A percentile compares a stretch with the other conserved stretches of the same genome.
Evolutionary conservation across 2,329 filamentous ascomycete species (phyloP).

Genomic region (Penicillium sp.): DNA sequence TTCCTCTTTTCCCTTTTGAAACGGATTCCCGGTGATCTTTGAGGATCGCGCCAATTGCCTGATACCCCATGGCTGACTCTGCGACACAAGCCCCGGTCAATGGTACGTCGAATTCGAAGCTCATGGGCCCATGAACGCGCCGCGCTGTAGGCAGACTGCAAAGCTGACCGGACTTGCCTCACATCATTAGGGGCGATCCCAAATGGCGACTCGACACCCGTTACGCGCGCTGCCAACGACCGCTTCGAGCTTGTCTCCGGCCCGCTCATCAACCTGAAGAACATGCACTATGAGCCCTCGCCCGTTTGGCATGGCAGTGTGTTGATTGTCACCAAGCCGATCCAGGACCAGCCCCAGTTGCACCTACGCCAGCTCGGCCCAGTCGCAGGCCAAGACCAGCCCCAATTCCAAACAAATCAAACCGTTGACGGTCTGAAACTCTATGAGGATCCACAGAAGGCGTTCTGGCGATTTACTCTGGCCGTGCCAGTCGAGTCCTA

Average conservation of each 20-base stretch:
- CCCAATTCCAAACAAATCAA: constrained; percentile 19
- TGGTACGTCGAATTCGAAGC: constrained; percentile 14
- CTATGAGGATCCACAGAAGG: constrained; percentile 58
- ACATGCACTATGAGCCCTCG: constrained; percentile 40
- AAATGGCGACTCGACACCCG: constrained; percentile 24
- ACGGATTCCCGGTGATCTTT: not conserved
- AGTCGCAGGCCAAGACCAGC: constrained; percentile 25
- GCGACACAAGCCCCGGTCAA: constrained; percentile 13
- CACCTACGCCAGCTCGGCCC: constrained; percentile 42
- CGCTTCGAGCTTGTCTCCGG: constrained; percentile 46
- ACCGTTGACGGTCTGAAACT: constrained; percentile 52
- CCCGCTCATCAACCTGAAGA: constrained; percentile 50
- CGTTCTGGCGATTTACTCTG: constrained; percentile 59
- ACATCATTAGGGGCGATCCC: constrained; percentile 3
- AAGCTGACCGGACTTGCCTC: constrained; percentile 2
- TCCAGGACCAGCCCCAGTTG: constrained; percentile 61
- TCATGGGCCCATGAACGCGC: too few species aligned
- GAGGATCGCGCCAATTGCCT: constrained; percentile 9
- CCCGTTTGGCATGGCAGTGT: constrained; percentile 77
- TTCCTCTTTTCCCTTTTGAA: constrained; percentile 2
- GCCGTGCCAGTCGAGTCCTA: constrained; percentile 65
- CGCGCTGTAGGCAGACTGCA: too few species aligned
- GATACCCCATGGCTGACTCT: constrained; percentile 17
- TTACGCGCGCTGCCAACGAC: constrained; percentile 14
- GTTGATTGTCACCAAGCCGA: constrained; percentile 74